Conservation (phyloP, 257 asterid genomes). For the Solanum arcanum region DNA sequence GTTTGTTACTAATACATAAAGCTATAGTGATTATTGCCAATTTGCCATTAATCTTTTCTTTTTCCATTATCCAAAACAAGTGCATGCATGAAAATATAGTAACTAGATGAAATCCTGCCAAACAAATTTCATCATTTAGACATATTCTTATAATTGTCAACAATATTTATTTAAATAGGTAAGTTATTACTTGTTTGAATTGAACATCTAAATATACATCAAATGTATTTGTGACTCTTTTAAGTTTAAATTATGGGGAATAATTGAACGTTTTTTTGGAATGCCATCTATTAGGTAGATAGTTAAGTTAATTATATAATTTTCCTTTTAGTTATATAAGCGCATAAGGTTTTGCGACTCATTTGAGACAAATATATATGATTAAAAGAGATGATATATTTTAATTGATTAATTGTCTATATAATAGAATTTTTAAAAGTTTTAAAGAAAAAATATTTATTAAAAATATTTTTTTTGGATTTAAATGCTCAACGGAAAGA, state of each 20-base stretch:
- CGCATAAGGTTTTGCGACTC: not conserved
- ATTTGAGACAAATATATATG: not conserved
- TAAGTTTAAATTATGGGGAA: not conserved
- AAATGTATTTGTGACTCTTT: not conserved
- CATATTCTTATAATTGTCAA: not conserved
- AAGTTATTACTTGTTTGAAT: not conserved
- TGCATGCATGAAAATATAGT: not conserved
- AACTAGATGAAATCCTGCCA: not conserved
- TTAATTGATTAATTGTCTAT: not conserved
- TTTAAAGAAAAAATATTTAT: not conserved
- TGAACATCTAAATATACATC: not conserved
- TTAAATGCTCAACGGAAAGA: not conserved
- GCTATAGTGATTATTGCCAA: not conserved
- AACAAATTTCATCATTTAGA: not conserved
- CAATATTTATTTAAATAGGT: not conserved
- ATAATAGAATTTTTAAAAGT: accelerated
- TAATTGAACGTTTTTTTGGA: not conserved
- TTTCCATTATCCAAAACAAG: not conserved
- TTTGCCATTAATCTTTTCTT: not conserved
- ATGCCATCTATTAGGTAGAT: no score
- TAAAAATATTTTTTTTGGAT: not conserved
- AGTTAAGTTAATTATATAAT: not conserved
- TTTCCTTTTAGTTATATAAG: not conserved
- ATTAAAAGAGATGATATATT: not conserved
- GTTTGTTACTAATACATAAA: not conserved